phyloP scores from a whole-genome alignment of 1,284 basidiomycete species.

The Ceratobasidium sp. region DNA sequence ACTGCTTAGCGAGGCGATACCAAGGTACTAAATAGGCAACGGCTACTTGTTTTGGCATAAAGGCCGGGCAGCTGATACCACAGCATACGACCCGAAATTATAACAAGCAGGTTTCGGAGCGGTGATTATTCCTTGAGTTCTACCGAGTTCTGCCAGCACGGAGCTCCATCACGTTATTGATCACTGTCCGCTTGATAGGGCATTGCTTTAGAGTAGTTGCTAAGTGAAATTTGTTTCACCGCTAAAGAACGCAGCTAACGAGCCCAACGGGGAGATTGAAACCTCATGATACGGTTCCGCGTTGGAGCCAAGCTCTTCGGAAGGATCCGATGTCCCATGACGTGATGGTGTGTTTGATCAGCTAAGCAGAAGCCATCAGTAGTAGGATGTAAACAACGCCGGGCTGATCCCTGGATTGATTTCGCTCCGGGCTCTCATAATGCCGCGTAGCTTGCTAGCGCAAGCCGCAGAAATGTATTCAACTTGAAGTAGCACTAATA shows the following conservation, averaged over 20 bases:
- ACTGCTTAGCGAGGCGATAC: neutral
- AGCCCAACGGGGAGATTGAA: constrained; percentile 84
- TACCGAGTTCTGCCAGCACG: constrained; percentile 9
- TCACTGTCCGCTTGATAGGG: neutral
- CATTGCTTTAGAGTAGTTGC: neutral
- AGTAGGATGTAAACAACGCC: no score
- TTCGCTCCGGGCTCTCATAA: no score
- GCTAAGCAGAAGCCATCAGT: no score
- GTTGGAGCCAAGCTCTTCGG: no score
- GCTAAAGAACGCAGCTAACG: constrained; percentile 76
- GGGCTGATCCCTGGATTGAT: no score
- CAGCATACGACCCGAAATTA: no score
- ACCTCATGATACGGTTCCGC: constrained; percentile 66
- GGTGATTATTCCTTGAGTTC: constrained; percentile 3
- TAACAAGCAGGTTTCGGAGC: neutral
- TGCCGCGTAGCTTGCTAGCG: no score
- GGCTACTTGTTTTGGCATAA: neutral
- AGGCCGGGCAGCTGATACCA: constrained; percentile 6
- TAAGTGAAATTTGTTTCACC: constrained; percentile 51
- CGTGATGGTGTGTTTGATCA: no score
- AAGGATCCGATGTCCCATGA: no score
- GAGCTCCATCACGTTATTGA: neutral
- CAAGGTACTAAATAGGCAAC: constrained; percentile 4
- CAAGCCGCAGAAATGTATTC: no score
- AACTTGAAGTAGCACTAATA: no score